Percentiles rank a stretch among this genome's conserved stretches.
Conservation (phyloP, 768 basidiomycete genomes). For the Tricholoma furcatifolium region DNA sequence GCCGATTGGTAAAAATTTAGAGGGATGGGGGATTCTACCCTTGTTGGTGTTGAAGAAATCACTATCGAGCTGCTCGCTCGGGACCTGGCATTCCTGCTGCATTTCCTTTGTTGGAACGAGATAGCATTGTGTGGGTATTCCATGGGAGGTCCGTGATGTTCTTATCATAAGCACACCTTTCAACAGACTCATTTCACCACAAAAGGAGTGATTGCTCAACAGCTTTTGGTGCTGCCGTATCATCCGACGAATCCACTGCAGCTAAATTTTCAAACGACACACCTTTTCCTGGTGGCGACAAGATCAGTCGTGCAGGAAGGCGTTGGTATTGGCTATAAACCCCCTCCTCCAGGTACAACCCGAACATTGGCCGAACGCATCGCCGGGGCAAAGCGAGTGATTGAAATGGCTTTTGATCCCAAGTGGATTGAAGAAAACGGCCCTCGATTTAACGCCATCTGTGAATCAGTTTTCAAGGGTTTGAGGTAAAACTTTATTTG, state of each 20-base stretch:
- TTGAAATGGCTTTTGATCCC: slow-evolving; percentile 26
- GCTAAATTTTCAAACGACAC: slow-evolving; percentile 39
- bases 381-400: slow-evolving; percentile 21
- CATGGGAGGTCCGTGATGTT: slow-evolving; percentile 44
- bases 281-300: slow-evolving; percentile 39
- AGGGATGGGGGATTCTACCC: slow-evolving; percentile 45
- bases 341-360: slow-evolving; percentile 19
- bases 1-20: slow-evolving; percentile 20
- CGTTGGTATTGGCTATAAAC: slow-evolving; percentile 21
- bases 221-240: slow-evolving; percentile 42
- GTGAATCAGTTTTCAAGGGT: slow-evolving; percentile 20
- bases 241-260: slow-evolving; percentile 30
- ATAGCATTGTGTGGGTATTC: slow-evolving; percentile 48
- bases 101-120: slow-evolving; percentile 37
- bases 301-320: slow-evolving; percentile 24
- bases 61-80: slow-evolving; percentile 45
- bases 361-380: slow-evolving; percentile 26
- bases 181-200: background rate
- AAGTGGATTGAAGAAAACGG: slow-evolving; percentile 24
- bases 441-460: slow-evolving; percentile 21
- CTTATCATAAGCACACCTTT: background rate
- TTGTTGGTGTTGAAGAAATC: slow-evolving; percentile 34
- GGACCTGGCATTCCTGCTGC: slow-evolving; percentile 41
- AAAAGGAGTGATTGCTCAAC: slow-evolving; percentile 41
- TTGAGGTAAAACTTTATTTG: slow-evolving; percentile 10